Evolutionary conservation across 1,284 basidiomycete species (phyloP).

Genomic region (Ustilago xerochloae): DNA sequence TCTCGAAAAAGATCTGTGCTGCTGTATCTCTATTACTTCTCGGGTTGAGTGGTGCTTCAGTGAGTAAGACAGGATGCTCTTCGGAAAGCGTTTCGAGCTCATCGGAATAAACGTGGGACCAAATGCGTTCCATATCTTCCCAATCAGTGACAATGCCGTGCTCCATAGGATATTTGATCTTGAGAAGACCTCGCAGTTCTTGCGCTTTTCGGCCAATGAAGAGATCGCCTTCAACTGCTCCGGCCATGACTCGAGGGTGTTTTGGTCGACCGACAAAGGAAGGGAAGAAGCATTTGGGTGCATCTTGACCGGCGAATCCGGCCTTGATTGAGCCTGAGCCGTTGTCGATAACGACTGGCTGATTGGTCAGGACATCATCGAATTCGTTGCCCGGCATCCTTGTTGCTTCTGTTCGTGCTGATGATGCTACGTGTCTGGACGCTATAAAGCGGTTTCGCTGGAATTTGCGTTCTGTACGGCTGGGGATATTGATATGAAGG

Average conservation of each 20-base stretch:
- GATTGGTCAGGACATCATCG: conserved; percentile 68
- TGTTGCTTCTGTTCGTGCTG: neutral
- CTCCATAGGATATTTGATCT: conserved; percentile 67
- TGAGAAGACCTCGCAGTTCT: conserved; percentile 64
- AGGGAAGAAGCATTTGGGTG: conserved; percentile 67
- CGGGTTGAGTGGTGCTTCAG: conserved; percentile 91
- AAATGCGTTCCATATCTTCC: conserved; percentile 68
- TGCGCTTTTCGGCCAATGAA: conserved; percentile 67
- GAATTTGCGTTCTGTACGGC: no score
- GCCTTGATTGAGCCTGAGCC: conserved; percentile 68
- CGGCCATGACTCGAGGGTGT: conserved; percentile 66
- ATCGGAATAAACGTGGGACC: conserved; percentile 65
- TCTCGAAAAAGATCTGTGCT: conserved; percentile 97
- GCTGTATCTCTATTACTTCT: conserved; percentile 93
- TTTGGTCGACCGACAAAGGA: conserved; percentile 66
- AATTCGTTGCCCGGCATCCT: conserved; percentile 58
- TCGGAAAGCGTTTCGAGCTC: conserved; percentile 66
- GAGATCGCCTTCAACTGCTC: conserved; percentile 67
- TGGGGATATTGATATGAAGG: no score
- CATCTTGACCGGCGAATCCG: conserved; percentile 66
- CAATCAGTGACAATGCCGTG: conserved; percentile 68
- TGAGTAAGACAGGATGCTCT: conserved; percentile 91
- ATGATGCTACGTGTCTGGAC: no score
- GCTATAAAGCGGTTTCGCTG: no score
- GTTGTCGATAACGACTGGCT: conserved; percentile 68